phyloP scores from a whole-genome alignment of 108 stramenopile species.

The Aurantiochytrium sp. region DNA sequence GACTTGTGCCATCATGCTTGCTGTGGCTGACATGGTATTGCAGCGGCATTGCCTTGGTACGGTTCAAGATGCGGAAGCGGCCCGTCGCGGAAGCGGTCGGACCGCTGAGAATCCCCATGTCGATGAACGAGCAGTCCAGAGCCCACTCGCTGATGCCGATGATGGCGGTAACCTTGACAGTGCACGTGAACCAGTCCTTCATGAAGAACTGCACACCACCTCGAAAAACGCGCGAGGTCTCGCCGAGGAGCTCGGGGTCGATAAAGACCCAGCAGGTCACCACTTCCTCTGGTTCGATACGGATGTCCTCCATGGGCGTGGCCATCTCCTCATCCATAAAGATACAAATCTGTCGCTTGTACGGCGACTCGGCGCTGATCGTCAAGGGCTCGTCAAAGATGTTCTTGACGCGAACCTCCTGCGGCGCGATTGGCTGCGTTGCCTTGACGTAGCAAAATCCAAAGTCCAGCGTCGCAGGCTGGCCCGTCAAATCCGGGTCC shows the following conservation, averaged over 20 bases:
- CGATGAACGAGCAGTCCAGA: neutral
- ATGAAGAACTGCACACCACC: slow-evolving; percentile 8
- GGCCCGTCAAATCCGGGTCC: neutral
- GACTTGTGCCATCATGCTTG: too few relatives aligned
- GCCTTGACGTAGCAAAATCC: slow-evolving; percentile 2
- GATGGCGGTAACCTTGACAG: neutral
- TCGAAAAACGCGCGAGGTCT: neutral
- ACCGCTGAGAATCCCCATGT: neutral
- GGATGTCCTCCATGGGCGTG: neutral
- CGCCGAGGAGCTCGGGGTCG: neutral
- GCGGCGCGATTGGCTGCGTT: neutral
- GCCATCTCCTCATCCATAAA: neutral
- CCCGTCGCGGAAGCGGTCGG: neutral
- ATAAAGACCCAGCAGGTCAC: neutral
- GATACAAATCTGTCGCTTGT: neutral
- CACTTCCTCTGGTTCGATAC: neutral
- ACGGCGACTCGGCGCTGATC: neutral
- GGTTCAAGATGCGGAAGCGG: neutral
- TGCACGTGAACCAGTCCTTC: slow-evolving; percentile 18
- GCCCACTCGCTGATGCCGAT: slow-evolving; percentile 9
- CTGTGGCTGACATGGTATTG: too few relatives aligned
- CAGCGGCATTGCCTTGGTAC: neutral
- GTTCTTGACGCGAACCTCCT: neutral
- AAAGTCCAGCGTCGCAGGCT: neutral
- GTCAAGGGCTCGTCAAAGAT: neutral